These are phyloP conservation scores for Phyllosticta ampelicida DNA, from an alignment of 2,329 filamentous ascomycete species.

Conservation along the genomic window DNA sequence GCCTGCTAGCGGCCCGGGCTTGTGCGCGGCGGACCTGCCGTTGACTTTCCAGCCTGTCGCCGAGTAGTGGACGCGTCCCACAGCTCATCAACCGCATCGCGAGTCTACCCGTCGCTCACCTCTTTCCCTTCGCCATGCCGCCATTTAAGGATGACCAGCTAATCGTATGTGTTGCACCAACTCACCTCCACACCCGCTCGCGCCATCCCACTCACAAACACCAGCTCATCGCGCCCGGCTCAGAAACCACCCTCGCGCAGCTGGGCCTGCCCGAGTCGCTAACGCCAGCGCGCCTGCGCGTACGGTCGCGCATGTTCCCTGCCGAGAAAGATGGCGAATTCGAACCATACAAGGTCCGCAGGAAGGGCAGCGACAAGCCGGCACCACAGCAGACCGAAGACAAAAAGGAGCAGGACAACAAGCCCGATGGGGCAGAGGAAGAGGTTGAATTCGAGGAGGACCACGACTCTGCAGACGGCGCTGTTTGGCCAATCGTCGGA, in stretches of 20 bases:
- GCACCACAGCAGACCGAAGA: slow-evolving; percentile 22
- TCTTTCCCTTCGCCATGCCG: slow-evolving; percentile 22
- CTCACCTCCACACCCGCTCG: neutral
- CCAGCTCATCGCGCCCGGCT: slow-evolving; percentile 67
- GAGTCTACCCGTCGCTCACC: neutral
- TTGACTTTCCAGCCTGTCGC: slow-evolving; percentile 1
- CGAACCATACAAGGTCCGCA: slow-evolving; percentile 69
- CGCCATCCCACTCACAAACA: neutral
- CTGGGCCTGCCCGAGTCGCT: slow-evolving; percentile 82
- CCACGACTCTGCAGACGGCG: slow-evolving; percentile 74
- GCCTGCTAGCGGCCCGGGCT: neutral
- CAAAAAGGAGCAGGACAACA: slow-evolving; percentile 17
- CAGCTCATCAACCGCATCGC: slow-evolving; percentile 3
- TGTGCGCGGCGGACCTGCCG: neutral
- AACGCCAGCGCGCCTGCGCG: slow-evolving; percentile 74
- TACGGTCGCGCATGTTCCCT: slow-evolving; percentile 89
- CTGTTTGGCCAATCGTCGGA: slow-evolving; percentile 72
- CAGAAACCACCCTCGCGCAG: slow-evolving; percentile 82
- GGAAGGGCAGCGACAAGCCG: slow-evolving; percentile 23
- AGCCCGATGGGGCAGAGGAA: slow-evolving; percentile 36
- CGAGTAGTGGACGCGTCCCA: slow-evolving; percentile 4
- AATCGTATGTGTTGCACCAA: slow-evolving; percentile 21
- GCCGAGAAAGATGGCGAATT: slow-evolving; percentile 66
- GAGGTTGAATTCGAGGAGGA: slow-evolving; percentile 74
- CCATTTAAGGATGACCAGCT: slow-evolving; percentile 37